Conservation (phyloP, 2,329 filamentous ascomycete species). For the Waltergamsia citrina region DNA sequence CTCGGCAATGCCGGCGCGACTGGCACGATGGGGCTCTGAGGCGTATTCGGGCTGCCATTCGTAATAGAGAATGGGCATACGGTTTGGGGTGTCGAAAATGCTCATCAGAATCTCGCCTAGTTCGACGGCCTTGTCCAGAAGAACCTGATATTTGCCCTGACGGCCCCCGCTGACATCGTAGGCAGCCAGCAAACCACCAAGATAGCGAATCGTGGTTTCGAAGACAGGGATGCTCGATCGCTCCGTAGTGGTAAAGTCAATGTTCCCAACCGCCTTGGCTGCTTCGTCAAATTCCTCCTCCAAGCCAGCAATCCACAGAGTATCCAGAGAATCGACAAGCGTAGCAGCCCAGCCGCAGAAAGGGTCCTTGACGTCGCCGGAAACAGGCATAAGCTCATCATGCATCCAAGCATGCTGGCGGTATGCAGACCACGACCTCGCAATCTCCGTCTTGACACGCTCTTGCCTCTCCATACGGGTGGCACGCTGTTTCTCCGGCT, state of each 20-base stretch:
- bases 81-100: constrained; percentile 85
- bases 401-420: constrained; percentile 71
- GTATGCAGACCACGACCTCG: constrained; percentile 76
- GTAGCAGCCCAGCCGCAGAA: constrained; percentile 92
- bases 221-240: constrained; percentile 74
- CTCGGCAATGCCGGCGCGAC: constrained; percentile 54
- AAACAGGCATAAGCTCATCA: constrained; percentile 74
- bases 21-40: constrained; percentile 54
- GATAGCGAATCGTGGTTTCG: constrained; percentile 84
- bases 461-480: constrained; percentile 56
- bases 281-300: constrained; percentile 73
- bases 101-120: constrained; percentile 74
- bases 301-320: constrained; percentile 79
- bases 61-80: constrained; percentile 81
- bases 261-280: constrained; percentile 55
- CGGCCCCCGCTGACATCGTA: constrained; percentile 72
- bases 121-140: constrained; percentile 71
- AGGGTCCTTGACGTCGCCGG: constrained; percentile 59
- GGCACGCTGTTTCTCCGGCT: constrained; percentile 48
- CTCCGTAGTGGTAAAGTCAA: constrained; percentile 72
- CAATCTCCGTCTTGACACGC: constrained; percentile 64
- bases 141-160: constrained; percentile 46
- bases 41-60: constrained; percentile 60
- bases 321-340: constrained; percentile 73
- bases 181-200: constrained; percentile 76